Conservation (phyloP, 495 filamentous ascomycete species). For the Neurospora tetraspora region DNA sequence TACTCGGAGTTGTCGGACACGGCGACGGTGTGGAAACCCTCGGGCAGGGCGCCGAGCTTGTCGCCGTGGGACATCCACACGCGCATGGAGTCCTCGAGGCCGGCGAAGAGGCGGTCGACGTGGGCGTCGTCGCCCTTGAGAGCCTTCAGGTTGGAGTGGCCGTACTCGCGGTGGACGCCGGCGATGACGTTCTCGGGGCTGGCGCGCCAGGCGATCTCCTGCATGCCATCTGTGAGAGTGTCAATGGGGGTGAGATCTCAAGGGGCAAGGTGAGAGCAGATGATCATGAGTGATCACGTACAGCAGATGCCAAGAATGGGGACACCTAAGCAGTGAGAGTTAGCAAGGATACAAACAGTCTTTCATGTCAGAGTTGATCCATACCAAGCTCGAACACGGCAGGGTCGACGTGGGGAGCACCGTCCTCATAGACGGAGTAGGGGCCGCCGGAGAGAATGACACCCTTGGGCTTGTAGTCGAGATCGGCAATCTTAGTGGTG, state of each 20-base stretch:
- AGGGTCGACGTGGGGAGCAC: constrained; percentile 49
- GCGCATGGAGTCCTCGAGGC: constrained; percentile 50
- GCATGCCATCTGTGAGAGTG: constrained; percentile 11
- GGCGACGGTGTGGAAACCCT: constrained; percentile 61
- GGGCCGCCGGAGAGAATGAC: constrained; percentile 59
- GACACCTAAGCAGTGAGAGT: constrained; percentile 6
- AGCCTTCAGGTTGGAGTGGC: constrained; percentile 27
- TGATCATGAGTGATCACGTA: constrained; percentile 14
- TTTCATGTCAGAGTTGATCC: constrained; percentile 31
- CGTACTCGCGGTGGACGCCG: constrained; percentile 47
- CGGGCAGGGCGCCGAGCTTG: constrained; percentile 64
- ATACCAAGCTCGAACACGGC: constrained; percentile 69
- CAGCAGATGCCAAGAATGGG: constrained; percentile 59
- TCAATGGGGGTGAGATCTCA: not conserved
- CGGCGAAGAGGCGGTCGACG: constrained; percentile 63
- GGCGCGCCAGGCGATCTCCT: constrained; percentile 73
- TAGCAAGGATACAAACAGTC: not conserved
- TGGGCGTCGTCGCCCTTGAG: constrained; percentile 41
- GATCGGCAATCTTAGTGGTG: constrained; percentile 71
- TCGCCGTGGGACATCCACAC: constrained; percentile 86
- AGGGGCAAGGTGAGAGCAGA: not conserved
- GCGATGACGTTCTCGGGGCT: constrained; percentile 59
- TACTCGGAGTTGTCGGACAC: constrained; percentile 61
- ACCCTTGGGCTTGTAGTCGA: constrained; percentile 74
- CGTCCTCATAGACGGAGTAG: constrained; percentile 24